Percentiles rank a stretch among this genome's conserved stretches.
phyloP scores from a whole-genome alignment of 352 stramenopile genomes.

The Globisporangium camurandrum region DNA sequence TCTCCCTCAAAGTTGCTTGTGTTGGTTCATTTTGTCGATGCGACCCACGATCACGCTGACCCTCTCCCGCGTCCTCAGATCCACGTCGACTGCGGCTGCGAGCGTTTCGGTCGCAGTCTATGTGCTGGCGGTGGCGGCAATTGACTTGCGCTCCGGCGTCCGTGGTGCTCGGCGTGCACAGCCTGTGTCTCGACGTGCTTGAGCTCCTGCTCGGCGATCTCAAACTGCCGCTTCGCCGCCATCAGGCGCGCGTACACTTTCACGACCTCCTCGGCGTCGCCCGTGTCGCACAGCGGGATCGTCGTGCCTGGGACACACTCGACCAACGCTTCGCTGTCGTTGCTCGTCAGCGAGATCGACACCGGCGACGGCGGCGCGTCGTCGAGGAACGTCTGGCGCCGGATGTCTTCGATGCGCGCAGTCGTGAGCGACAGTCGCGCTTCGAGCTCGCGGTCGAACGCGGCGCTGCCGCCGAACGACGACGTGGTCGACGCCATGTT shows the following conservation, averaged over 20 bases:
- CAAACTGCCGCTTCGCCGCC: constrained; percentile 13
- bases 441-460: constrained; percentile 12
- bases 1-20: not conserved
- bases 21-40: no score
- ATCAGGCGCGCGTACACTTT: constrained; percentile 16
- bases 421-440: constrained; percentile 12
- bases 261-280: constrained; percentile 12
- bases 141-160: constrained; percentile 8
- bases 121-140: constrained; percentile 8
- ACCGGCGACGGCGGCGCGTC: constrained; percentile 5
- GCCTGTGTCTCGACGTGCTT: constrained; percentile 13
- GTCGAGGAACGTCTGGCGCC: constrained; percentile 11
- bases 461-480: constrained; percentile 9
- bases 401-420: constrained; percentile 13
- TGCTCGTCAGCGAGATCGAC: constrained; percentile 5
- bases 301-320: constrained; percentile 12
- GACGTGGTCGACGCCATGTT: constrained; percentile 8
- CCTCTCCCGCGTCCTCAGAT: no score
- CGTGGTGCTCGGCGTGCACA: constrained; percentile 8
- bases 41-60: no score
- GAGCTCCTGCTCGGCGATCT: constrained; percentile 13
- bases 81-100: constrained; percentile 9
- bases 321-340: constrained; percentile 1
- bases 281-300: constrained; percentile 12
- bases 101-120: constrained; percentile 2